Conservation (phyloP, 177 flowering plant genomes). For the Vitis hybrid region DNA sequence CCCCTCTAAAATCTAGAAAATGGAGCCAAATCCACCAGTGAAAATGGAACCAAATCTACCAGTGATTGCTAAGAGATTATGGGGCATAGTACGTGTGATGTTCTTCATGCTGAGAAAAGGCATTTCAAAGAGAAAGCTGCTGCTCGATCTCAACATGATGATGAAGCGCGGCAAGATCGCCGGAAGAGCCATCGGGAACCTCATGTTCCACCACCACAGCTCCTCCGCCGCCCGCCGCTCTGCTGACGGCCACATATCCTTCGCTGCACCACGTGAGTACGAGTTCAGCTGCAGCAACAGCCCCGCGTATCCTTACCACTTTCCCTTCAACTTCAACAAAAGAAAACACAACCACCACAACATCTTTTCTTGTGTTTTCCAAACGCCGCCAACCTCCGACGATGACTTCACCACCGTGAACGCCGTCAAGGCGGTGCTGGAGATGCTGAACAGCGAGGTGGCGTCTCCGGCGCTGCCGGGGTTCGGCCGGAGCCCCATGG, state of each 20-base stretch:
- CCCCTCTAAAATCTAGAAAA: too few relatives aligned
- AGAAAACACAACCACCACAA: slow-evolving; percentile 22
- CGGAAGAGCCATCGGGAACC: slow-evolving; percentile 42
- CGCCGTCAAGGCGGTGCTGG: slow-evolving; percentile 31
- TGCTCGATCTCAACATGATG: slow-evolving; percentile 52
- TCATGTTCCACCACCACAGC: slow-evolving; percentile 45
- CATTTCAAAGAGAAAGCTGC: slow-evolving; percentile 45
- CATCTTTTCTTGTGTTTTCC: slow-evolving; percentile 30
- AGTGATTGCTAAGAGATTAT: slow-evolving; percentile 43
- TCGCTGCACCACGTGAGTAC: slow-evolving; percentile 27
- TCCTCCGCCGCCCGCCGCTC: slow-evolving; percentile 13
- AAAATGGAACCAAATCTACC: slow-evolving; percentile 23
- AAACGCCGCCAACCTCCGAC: slow-evolving; percentile 24
- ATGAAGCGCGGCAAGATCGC: slow-evolving; percentile 54
- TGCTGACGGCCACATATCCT: slow-evolving; percentile 11
- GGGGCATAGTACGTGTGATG: slow-evolving; percentile 48
- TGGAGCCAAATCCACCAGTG: background rate
- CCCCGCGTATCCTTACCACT: slow-evolving; percentile 27
- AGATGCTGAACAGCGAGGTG: slow-evolving; percentile 30
- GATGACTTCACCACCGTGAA: slow-evolving; percentile 23
- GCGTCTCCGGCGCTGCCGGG: slow-evolving; percentile 48
- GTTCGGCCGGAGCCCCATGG: slow-evolving; percentile 56
- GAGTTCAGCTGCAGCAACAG: slow-evolving; percentile 62
- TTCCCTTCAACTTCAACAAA: slow-evolving; percentile 18
- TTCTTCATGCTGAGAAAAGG: slow-evolving; percentile 60